phyloP scores from a whole-genome alignment of 2,329 filamentous ascomycete genomes.

The Exophiala viscosa region DNA sequence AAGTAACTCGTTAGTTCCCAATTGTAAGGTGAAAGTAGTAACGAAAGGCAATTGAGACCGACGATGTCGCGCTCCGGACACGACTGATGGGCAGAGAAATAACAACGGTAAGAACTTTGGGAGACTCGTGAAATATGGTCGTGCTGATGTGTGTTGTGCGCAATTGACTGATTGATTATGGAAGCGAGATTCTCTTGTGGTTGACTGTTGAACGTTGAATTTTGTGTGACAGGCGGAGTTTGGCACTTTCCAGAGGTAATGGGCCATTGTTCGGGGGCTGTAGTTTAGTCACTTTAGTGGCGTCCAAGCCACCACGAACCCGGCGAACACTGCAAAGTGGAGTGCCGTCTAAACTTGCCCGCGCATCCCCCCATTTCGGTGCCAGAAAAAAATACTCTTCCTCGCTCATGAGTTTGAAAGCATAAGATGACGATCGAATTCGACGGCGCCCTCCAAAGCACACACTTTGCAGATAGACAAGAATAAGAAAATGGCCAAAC shows the following conservation, averaged over 20 bases:
- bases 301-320: constrained; percentile 1
- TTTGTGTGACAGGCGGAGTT: constrained; percentile 20
- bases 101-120: no score
- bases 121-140: no score
- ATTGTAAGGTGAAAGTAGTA: background rate
- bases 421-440: no score
- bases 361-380: background rate
- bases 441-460: no score
- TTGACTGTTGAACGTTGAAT: constrained; percentile 7
- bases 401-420: no score
- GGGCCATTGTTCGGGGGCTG: background rate
- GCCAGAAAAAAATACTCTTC: no score
- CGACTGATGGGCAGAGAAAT: no score
- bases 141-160: constrained; percentile 7
- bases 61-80: background rate
- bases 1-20: constrained; percentile 12
- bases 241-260: background rate
- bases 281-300: background rate
- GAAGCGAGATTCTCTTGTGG: background rate
- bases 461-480: background rate
- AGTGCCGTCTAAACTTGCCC: constrained; percentile 3
- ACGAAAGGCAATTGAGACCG: background rate
- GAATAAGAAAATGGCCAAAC: constrained; percentile 27
- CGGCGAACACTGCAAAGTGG: background rate
- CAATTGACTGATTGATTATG: background rate